Evolutionary conservation across 2,329 filamentous ascomycete species (phyloP).

Genomic region (Aspergillus fructus): DNA sequence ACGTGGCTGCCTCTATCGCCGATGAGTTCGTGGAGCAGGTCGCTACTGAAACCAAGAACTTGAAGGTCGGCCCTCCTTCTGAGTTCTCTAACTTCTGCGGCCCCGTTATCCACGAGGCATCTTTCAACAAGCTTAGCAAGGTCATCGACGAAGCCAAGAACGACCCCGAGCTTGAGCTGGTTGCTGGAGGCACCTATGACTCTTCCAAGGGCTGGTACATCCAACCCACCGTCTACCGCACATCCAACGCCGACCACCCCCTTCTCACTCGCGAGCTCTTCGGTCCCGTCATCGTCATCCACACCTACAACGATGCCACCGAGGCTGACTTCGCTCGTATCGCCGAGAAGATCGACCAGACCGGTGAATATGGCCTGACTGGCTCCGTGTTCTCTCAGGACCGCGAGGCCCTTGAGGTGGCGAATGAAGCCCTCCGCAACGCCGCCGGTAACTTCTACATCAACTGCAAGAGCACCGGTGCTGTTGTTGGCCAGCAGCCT

Average conservation of each 20-base stretch:
- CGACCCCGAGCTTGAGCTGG: conserved; percentile 69
- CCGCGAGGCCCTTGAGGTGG: conserved; percentile 34
- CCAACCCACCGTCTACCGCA: conserved; percentile 77
- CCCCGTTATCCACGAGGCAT: conserved; percentile 78
- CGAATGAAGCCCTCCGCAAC: conserved; percentile 37
- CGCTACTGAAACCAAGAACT: conserved; percentile 64
- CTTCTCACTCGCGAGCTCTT: conserved; percentile 79
- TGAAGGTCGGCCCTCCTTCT: conserved; percentile 70
- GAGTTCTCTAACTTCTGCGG: conserved; percentile 79
- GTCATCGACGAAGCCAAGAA: conserved; percentile 79
- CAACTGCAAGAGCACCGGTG: conserved; percentile 59
- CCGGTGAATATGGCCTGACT: conserved; percentile 43
- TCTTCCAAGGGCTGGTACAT: conserved; percentile 78
- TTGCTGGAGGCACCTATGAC: conserved; percentile 76
- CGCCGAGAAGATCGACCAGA: conserved; percentile 51
- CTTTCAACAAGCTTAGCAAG: conserved; percentile 75
- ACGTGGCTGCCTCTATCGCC: conserved; percentile 75
- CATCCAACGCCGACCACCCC: conserved; percentile 70
- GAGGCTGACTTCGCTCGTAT: conserved; percentile 59
- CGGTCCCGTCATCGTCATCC: conserved; percentile 70
- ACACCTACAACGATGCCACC: conserved; percentile 73
- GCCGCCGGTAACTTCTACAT: conserved; percentile 45
- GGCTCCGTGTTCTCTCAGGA: conserved; percentile 45
- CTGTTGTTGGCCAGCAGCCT: conserved; percentile 70
- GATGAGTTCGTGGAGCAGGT: conserved; percentile 68